Conservation (phyloP, 331 rosid genomes). For the Erythrophleum ivorense region DNA sequence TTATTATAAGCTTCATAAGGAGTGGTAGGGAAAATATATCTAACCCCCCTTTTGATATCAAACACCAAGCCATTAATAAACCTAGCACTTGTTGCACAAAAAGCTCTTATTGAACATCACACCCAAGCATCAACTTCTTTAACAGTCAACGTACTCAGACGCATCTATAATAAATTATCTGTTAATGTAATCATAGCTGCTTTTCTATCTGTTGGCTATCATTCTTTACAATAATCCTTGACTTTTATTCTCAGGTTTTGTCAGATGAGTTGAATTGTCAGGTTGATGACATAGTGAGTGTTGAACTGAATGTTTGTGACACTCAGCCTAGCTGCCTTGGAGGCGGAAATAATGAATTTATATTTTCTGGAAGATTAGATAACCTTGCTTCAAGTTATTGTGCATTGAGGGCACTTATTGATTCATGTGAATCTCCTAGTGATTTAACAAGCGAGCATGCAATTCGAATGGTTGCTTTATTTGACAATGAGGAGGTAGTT, state of each 20-base stretch:
- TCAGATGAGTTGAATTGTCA: conserved; percentile 82
- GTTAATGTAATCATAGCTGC: conserved; percentile 21
- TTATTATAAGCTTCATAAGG: not conserved
- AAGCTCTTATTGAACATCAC: conserved; percentile 1
- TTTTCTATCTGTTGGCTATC: conserved; percentile 24
- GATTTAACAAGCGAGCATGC: conserved; percentile 71
- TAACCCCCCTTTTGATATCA: not conserved
- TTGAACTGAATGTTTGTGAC: conserved; percentile 93
- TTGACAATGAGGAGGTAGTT: conserved; percentile 97
- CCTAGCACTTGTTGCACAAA: not conserved
- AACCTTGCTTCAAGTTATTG: conserved; percentile 96
- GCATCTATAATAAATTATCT: conserved; percentile 12
- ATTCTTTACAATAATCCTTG: conserved; percentile 31
- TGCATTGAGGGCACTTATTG: conserved; percentile 88
- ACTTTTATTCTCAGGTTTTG: conserved; percentile 60
- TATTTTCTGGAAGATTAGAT: conserved; percentile 97
- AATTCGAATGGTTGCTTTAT: conserved; percentile 94
- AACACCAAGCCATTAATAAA: not conserved
- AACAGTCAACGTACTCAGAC: not conserved
- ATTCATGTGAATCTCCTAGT: conserved; percentile 66
- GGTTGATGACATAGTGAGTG: conserved; percentile 70
- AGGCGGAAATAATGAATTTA: conserved; percentile 90
- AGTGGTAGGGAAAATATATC: not conserved
- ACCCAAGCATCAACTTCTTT: not conserved
- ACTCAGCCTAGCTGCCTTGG: conserved; percentile 99